A percentile compares a stretch with the other conserved stretches of the same genome.
Evolutionary conservation across 1,284 basidiomycete species (phyloP).

Genomic region (Moesziomyces aphidis): DNA sequence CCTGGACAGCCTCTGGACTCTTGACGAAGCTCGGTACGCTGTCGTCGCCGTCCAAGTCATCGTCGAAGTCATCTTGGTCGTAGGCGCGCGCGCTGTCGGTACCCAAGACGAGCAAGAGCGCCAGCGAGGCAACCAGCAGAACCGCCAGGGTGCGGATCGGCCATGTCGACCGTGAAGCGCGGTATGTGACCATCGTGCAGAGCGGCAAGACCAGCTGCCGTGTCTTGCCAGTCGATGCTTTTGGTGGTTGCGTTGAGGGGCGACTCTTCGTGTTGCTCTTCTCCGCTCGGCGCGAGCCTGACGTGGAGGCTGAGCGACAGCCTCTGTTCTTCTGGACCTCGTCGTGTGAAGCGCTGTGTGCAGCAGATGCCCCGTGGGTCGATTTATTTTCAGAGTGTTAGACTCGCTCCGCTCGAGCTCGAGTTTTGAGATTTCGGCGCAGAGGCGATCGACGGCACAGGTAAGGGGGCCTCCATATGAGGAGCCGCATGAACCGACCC

Average conservation of each 20-base stretch:
- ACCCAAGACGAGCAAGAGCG: conserved; percentile 18
- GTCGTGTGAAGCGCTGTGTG: too few species aligned
- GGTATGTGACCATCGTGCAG: conserved; percentile 6
- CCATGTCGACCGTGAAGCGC: conserved; percentile 1
- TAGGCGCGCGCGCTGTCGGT: conserved; percentile 5
- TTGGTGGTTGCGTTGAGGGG: too few species aligned
- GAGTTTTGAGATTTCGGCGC: too few species aligned
- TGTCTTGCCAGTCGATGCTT: neutral
- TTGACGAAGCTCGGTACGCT: neutral
- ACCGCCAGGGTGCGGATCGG: conserved; percentile 3
- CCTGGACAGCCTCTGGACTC: conserved; percentile 25
- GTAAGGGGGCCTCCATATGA: too few species aligned
- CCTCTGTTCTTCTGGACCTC: neutral
- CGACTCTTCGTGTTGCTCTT: too few species aligned
- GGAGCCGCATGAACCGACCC: too few species aligned
- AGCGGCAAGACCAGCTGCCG: neutral
- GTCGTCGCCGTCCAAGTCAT: conserved; percentile 4
- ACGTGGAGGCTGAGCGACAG: neutral
- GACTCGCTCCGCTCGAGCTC: neutral
- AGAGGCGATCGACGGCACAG: too few species aligned
- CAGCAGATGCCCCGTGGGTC: neutral
- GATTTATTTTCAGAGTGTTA: neutral
- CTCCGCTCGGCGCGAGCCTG: neutral
- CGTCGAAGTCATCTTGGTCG: conserved; percentile 17
- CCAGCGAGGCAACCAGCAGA: conserved; percentile 10